Evolutionary conservation across 148 eudicot species (phyloP).

Genomic region (Rhododendron simsii): DNA sequence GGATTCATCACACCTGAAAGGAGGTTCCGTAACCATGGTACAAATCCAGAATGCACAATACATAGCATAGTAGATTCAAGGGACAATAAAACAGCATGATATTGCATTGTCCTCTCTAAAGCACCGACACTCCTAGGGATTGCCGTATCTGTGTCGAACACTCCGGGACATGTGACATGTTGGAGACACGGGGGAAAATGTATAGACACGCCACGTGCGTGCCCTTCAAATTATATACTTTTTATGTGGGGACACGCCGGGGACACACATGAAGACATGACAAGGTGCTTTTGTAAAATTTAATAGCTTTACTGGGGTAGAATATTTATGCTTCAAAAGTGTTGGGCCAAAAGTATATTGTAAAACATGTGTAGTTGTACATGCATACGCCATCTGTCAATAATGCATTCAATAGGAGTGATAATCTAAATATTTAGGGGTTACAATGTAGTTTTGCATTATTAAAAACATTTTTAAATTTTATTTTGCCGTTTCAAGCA

Average conservation of each 20-base stretch:
- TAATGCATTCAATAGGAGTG: neutral
- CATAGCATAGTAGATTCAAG: neutral
- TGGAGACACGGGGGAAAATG: neutral
- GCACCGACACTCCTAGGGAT: neutral
- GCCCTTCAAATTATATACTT: neutral
- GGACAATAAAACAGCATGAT: neutral
- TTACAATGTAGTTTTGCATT: neutral
- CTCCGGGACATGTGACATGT: neutral
- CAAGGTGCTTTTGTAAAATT: neutral
- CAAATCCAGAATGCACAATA: neutral
- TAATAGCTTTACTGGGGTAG: neutral
- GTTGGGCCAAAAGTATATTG: neutral
- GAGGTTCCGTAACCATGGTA: neutral
- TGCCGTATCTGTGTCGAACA: neutral
- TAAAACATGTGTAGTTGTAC: neutral
- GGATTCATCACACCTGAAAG: neutral
- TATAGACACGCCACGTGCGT: neutral
- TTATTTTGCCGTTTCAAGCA: neutral
- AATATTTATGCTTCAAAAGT: neutral
- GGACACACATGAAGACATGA: neutral
- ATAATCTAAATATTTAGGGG: neutral
- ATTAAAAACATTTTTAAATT: neutral
- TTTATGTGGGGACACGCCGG: no score
- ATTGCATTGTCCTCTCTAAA: neutral
- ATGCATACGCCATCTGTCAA: neutral